Percentiles rank a stretch among this genome's conserved stretches.
phyloP scores from a whole-genome alignment of 2,329 filamentous ascomycete species.

The Coniochaeta hoffmannii region DNA sequence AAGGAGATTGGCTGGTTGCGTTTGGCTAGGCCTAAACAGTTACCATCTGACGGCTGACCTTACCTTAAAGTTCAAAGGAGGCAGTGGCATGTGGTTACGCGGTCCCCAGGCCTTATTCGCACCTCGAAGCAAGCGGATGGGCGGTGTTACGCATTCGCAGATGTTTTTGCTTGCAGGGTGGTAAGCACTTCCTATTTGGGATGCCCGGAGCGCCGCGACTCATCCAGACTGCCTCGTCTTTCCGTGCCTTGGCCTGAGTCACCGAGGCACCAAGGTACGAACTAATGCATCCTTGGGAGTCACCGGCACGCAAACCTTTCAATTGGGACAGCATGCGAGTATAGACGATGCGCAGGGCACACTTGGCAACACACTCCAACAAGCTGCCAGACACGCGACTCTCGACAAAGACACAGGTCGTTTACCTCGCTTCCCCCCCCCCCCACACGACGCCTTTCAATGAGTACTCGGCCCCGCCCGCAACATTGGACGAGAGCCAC shows the following conservation, averaged over 20 bases:
- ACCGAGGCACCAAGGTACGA: too few species aligned
- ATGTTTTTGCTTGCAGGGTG: background rate
- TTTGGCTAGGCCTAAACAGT: background rate
- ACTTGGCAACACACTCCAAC: too few species aligned
- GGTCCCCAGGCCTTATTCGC: background rate
- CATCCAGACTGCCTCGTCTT: background rate
- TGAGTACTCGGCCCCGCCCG: too few species aligned
- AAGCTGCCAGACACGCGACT: too few species aligned
- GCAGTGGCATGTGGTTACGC: background rate
- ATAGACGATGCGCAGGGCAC: background rate
- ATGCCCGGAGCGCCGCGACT: background rate
- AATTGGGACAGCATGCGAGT: background rate
- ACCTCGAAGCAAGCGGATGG: background rate
- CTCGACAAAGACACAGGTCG: too few species aligned
- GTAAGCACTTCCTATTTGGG: background rate
- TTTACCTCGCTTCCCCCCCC: too few species aligned
- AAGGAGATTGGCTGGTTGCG: background rate
- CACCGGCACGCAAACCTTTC: background rate
- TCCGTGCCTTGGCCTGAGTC: background rate
- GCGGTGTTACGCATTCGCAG: background rate
- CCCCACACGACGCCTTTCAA: too few species aligned
- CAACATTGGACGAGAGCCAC: too few species aligned
- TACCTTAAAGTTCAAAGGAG: background rate
- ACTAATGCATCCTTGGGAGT: background rate
- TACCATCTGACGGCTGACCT: background rate